phyloP scores from a whole-genome alignment of 495 filamentous ascomycete genomes.

The Neurospora sp. region DNA sequence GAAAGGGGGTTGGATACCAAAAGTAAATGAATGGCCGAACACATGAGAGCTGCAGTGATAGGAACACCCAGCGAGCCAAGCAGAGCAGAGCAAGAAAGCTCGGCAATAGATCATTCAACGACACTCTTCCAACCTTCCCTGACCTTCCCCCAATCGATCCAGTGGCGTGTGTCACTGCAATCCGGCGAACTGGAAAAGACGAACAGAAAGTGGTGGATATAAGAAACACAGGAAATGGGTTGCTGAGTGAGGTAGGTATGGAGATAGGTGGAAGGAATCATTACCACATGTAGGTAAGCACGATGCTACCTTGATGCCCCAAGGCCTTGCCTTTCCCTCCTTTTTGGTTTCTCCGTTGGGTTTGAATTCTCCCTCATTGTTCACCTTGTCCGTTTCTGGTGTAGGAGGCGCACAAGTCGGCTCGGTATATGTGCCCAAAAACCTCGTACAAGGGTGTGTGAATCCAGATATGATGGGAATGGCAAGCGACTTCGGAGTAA shows the following conservation, averaged over 20 bases:
- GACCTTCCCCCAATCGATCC: background rate
- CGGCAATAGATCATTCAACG: background rate
- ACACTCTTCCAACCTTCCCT: background rate
- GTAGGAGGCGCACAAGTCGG: background rate
- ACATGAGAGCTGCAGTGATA: background rate
- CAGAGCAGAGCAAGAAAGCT: background rate
- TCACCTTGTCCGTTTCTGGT: background rate
- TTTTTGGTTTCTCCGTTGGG: background rate
- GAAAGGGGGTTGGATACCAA: background rate
- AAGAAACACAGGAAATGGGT: background rate
- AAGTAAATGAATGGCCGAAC: background rate
- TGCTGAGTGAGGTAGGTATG: background rate
- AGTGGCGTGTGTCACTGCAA: background rate
- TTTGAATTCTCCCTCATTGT: background rate
- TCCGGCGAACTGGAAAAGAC: background rate
- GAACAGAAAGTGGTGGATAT: background rate
- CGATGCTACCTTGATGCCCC: background rate
- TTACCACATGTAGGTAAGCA: background rate
- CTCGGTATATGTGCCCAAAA: background rate
- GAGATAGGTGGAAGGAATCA: background rate
- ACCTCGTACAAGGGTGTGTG: background rate
- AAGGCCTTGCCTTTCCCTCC: background rate
- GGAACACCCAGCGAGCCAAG: background rate
- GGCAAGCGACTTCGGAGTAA: background rate
- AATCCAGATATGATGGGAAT: background rate